Percentiles rank a stretch among this genome's conserved stretches.
phyloP scores from a whole-genome alignment of 345 rosid species.

The Lagerstroemia speciosa region DNA sequence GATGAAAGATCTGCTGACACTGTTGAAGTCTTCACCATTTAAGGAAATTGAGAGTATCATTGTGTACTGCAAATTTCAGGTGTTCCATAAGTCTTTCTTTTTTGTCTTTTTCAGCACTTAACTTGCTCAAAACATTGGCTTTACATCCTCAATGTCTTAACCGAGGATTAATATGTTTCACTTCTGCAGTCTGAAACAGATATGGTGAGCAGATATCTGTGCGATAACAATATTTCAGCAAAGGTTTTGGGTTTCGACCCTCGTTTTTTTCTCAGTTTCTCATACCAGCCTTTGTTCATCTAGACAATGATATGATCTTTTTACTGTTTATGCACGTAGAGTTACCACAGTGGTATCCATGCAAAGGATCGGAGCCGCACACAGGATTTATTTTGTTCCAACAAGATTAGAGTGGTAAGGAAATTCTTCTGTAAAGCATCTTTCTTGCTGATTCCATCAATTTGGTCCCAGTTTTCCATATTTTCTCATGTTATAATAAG shows the following conservation, averaged over 20 bases:
- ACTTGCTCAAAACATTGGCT: background rate
- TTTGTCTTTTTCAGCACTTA: background rate
- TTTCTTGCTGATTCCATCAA: background rate
- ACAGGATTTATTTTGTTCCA: slow-evolving; percentile 85
- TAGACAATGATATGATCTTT: slow-evolving; percentile 13
- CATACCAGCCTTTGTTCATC: slow-evolving; percentile 2
- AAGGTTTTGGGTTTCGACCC: slow-evolving; percentile 40
- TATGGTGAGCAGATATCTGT: slow-evolving; percentile 63
- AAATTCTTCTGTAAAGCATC: slow-evolving; percentile 5
- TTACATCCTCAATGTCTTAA: background rate
- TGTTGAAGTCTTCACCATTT: slow-evolving; percentile 64
- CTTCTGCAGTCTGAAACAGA: slow-evolving; percentile 77
- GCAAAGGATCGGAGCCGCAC: slow-evolving; percentile 64
- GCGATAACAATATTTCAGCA: slow-evolving; percentile 65
- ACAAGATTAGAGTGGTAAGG: slow-evolving; percentile 85
- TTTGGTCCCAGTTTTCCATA: background rate
- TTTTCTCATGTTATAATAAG: background rate
- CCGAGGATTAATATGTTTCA: slow-evolving; percentile 1
- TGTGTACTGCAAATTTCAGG: slow-evolving; percentile 97
- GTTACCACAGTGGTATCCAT: slow-evolving; percentile 80
- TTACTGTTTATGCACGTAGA: slow-evolving; percentile 35
- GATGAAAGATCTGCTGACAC: slow-evolving; percentile 66
- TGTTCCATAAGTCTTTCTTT: slow-evolving; percentile 14
- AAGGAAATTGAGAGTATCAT: slow-evolving; percentile 67
- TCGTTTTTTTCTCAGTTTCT: background rate